Evolutionary conservation across 495 filamentous ascomycete species (phyloP), one percentile per base, ranked within the genome.

Genomic region (Hyaloscypha hepaticicola): DNA sequence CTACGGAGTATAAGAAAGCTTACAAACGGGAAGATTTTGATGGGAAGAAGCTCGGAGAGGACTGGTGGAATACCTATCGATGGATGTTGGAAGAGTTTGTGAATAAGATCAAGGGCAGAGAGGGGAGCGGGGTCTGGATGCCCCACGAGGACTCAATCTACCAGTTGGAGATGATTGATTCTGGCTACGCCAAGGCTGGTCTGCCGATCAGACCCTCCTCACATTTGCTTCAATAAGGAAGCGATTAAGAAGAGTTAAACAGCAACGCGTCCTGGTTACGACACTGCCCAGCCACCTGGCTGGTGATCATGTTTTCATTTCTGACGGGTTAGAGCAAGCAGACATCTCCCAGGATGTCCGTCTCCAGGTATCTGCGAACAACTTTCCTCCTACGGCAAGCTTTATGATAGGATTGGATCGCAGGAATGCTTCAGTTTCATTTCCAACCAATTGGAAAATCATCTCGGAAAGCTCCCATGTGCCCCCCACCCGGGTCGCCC

Each of bases 1-100:
- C 75, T 29, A 77, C 65, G 26, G 71, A 75, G 63, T 67, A 70
- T 5, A 50, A 75, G 26, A 84, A 85, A 68, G 77, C 76, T 0
- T 85, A 85, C 60, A 76, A 71, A 0, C 81, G 75, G 69, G 66
- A 70, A n/a, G 76, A 77, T 1, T 58, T 22, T 2, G 62, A 64
- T 25, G 67, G 51, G 1, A 68, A 73, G 45, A 59, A 73, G 63
- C 56, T 63, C n/a, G 77, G 78, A 8, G 76, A 82, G 64, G 59
- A 68, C 12, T 77, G 75, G 65, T 87, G 84, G 85, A 67, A 74
- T 1, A 78, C 78, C 2, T 85, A 85, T 66, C 75, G 78, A 12
- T 74, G 82, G 64, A 78, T 83, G 72, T 72, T 88, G 7, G 79
- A 87, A 64, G 74, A 81, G 61, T 88, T 88, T 67, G 80, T 87